Base-by-base conservation (phyloP, 495 filamentous ascomycete species). In the Glonium stellatum region DNA sequence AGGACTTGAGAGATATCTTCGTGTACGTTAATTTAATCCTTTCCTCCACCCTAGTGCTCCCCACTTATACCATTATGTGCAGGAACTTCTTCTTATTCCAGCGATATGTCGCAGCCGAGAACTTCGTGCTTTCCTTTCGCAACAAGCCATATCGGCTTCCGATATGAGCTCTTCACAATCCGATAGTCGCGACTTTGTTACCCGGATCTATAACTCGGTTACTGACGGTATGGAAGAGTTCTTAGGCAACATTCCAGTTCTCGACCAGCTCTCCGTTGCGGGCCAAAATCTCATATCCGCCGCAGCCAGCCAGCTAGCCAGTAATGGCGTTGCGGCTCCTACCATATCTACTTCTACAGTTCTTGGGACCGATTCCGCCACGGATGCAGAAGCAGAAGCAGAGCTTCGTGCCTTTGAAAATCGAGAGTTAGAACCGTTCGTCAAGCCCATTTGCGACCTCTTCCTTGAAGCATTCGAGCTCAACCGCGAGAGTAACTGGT, bases 211-310 rank as follows among this genome's bases (percentile, higher is more conserved):
- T 74, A 92, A 92, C 71, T 96, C 91, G 1, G 91, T 99, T 48
- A 84, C 92, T 3, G 92, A 97, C 69, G 95, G 93, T 35, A 96
- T 97, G 91, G 95, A 99, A 73, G 93, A 99, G 64, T 91, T 97
- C 61, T 76, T 96, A 2, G 90, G 95, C 41, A 97, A 95, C 69
- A 92, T 97, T 52, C 90, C 93, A 4, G 89, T 97, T 0, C 82
- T 98, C 12, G 95, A 97, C 64, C 95, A 97, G 69, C 82, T 98
- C 8, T 95, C 91, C 12, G 79, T 92, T 2, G 90, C 93, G 5
- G 90, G 92, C 0, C 91, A 96, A 69, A 97, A 92, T 66, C 80
- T 98, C 31, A 88, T 98, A 36, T 89, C 89, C 6, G 89, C 91
- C 21, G 90, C 92, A 8, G 88, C 90, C 4, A 87, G 78, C 60